Conservation (phyloP, 2,329 filamentous ascomycete species). For the Diaporthe destruens region DNA sequence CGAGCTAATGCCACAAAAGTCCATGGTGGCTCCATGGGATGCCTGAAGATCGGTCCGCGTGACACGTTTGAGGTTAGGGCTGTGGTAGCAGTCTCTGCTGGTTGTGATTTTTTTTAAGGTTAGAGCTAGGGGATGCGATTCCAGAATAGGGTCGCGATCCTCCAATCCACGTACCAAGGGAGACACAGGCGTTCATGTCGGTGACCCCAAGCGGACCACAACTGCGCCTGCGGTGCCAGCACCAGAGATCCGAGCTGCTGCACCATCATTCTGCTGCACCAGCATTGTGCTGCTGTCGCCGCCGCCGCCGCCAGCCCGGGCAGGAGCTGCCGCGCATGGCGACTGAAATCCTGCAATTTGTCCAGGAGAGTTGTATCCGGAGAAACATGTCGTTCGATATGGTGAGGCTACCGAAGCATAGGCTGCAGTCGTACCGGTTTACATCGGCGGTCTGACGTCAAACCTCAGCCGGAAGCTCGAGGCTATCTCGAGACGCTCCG, state of each 20-base stretch:
- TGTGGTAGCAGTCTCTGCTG: conserved; percentile 25
- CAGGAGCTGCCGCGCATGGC: conserved; percentile 27
- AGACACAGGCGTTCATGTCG: conserved; percentile 25
- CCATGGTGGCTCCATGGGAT: conserved; percentile 1
- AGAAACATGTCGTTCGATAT: conserved; percentile 7
- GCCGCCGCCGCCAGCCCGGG: background rate
- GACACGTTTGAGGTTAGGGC: conserved; percentile 33
- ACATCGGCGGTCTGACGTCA: conserved; percentile 30
- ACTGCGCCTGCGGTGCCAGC: background rate
- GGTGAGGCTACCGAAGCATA: conserved; percentile 27
- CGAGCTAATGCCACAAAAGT: conserved; percentile 27
- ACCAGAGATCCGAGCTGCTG: background rate
- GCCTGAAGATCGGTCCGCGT: conserved; percentile 25
- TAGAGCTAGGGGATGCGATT: conserved; percentile 17
- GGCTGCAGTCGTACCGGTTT: conserved; percentile 1
- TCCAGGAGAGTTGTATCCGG: conserved; percentile 12
- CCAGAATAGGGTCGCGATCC: conserved; percentile 22
- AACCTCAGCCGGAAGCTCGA: conserved; percentile 29
- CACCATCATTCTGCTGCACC: conserved; percentile 3
- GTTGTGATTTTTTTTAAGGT: conserved; percentile 29
- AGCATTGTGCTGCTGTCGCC: conserved; percentile 10
- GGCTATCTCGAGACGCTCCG: conserved; percentile 8
- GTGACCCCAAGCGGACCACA: background rate
- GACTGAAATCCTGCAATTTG: conserved; percentile 14
- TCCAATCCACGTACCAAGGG: conserved; percentile 11